A percentile compares a stretch with the other conserved stretches of the same genome.
Evolutionary conservation across 208 protist species (phyloP).

Genomic region (Crithidia brevicula): DNA sequence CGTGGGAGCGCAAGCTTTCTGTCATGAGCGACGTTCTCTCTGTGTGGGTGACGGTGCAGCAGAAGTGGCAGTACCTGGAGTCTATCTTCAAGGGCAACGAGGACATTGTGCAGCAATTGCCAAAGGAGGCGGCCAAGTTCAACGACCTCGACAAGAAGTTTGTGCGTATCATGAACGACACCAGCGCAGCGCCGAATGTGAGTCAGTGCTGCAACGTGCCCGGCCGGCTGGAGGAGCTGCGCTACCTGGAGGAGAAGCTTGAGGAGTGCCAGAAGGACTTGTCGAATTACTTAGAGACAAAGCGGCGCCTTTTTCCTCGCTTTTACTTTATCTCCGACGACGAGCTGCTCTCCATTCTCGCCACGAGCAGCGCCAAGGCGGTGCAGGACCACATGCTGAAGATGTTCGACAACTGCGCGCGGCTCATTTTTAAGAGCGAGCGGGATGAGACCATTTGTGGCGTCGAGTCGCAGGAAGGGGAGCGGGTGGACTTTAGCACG

Average conservation of each 20-base stretch:
- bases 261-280: constrained; percentile 98
- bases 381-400: constrained; percentile 99
- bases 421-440: constrained; percentile 95
- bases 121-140: constrained; percentile 98
- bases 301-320: constrained; percentile 97
- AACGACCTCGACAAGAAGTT: constrained; percentile 97
- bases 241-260: constrained; percentile 93
- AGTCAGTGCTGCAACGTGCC: constrained; percentile 92
- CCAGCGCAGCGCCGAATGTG: constrained; percentile 92
- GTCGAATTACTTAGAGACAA: constrained; percentile 98
- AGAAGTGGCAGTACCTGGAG: constrained; percentile 99
- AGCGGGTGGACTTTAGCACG: constrained; percentile 93
- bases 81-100: constrained; percentile 99
- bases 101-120: constrained; percentile 98
- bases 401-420: constrained; percentile 98
- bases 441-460: constrained; percentile 93
- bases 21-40: constrained; percentile 97
- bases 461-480: constrained; percentile 97
- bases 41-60: constrained; percentile 98
- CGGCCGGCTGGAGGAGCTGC: constrained; percentile 94
- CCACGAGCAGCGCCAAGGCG: constrained; percentile 91
- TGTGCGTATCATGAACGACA: constrained; percentile 97
- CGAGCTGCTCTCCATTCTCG: constrained; percentile 98
- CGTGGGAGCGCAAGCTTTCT: constrained; percentile 97
- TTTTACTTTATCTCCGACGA: constrained; percentile 99